Conservation (phyloP, 345 rosid species). For the Ceriops tagal region DNA sequence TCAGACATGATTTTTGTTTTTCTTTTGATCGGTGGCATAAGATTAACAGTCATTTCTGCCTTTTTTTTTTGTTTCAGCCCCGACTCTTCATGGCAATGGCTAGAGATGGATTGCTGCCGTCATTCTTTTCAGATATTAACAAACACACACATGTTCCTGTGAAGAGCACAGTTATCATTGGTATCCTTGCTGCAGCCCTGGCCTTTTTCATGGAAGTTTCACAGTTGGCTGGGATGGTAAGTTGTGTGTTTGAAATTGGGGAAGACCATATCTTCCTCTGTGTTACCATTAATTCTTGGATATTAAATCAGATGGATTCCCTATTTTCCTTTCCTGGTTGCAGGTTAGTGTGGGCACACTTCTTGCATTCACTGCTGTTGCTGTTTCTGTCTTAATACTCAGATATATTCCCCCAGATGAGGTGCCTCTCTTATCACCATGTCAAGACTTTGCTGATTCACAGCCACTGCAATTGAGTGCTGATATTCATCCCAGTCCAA, state of each 20-base stretch:
- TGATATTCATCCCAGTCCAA: constrained; percentile 13
- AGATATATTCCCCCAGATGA: constrained; percentile 63
- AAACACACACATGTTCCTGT: constrained; percentile 68
- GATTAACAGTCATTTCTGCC: background rate
- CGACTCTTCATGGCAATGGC: constrained; percentile 89
- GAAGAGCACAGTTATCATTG: constrained; percentile 70
- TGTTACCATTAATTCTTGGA: background rate
- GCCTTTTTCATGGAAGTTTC: constrained; percentile 70
- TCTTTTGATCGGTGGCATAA: background rate
- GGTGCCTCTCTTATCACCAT: constrained; percentile 45
- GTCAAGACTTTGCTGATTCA: constrained; percentile 29
- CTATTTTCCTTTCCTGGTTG: constrained; percentile 7
- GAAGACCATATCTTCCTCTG: background rate
- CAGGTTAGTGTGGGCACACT: constrained; percentile 78
- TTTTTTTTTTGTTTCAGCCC: constrained; percentile 37
- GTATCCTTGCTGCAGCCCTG: constrained; percentile 51
- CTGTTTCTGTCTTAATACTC: constrained; percentile 55
- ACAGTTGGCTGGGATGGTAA: constrained; percentile 63
- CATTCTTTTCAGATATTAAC: constrained; percentile 68
- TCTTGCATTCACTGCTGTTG: constrained; percentile 67
- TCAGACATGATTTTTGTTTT: background rate
- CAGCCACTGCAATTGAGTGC: constrained; percentile 6
- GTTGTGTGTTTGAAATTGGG: no score
- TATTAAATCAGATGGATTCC: background rate
- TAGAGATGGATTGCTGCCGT: constrained; percentile 85